Percentiles rank a stretch among this genome's conserved stretches.
Evolutionary conservation across 805 yeast species (phyloP).

Genomic region (Yarrowia hollandica): DNA sequence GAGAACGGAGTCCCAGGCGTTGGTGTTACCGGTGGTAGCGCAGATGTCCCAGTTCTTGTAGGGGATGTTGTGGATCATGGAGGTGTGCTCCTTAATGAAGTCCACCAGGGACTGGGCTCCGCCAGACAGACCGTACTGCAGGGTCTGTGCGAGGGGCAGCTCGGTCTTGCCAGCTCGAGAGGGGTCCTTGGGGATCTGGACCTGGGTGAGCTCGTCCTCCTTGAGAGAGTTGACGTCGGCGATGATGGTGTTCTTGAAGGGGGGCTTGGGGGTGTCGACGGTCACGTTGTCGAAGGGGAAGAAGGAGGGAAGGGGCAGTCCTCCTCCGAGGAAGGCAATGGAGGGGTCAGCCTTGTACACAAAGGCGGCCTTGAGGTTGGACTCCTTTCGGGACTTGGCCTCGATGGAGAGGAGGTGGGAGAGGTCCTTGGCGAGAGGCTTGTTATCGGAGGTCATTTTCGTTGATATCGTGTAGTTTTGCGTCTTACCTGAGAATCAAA

Average conservation of each 20-base stretch:
- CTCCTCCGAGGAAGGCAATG: conserved; percentile 90
- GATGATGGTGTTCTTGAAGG: conserved; percentile 70
- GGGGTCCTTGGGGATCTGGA: conserved; percentile 46
- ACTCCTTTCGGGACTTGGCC: conserved; percentile 70
- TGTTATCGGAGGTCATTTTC: conserved; percentile 24
- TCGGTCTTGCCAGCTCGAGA: conserved; percentile 46
- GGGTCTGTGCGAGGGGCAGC: conserved; percentile 75
- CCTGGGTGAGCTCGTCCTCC: conserved; percentile 37
- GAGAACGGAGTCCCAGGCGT: conserved; percentile 79
- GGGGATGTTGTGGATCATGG: conserved; percentile 47
- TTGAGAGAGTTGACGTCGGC: conserved; percentile 33
- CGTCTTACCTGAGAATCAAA: too few relatives aligned
- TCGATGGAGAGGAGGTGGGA: conserved; percentile 74
- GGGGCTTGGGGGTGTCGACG: conserved; percentile 66
- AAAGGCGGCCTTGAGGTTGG: conserved; percentile 83
- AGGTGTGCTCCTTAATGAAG: conserved; percentile 71
- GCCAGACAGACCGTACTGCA: conserved; percentile 86
- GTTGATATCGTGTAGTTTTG: not conserved
- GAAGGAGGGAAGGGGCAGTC: conserved; percentile 85
- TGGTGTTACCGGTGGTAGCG: conserved; percentile 83
- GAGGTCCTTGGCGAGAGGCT: conserved; percentile 61
- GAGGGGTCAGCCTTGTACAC: conserved; percentile 71
- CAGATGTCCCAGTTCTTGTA: conserved; percentile 73
- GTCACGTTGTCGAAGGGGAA: conserved; percentile 85
- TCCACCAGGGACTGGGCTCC: conserved; percentile 73